Percentiles rank a stretch among this genome's conserved stretches.
These are phyloP conservation scores for Cryptococcus maquisensis DNA, from an alignment of 1,284 basidiomycete species.

Conservation along the genomic window DNA sequence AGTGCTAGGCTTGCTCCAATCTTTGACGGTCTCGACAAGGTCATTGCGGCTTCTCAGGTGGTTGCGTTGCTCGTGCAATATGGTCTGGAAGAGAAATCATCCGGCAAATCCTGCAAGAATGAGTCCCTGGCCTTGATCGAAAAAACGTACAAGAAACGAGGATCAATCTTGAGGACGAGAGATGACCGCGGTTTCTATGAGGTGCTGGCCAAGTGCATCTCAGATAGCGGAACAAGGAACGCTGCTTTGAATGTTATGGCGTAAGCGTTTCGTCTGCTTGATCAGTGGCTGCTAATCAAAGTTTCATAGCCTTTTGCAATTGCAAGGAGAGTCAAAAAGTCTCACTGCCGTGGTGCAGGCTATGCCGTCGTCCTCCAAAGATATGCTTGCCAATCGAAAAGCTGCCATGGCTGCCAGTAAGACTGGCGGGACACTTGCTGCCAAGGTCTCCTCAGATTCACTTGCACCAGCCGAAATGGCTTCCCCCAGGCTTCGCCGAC, in stretches of 20 bases:
- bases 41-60: constrained; percentile 53
- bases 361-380: constrained; percentile 37
- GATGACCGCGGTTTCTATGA: constrained; percentile 44
- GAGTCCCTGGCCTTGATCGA: constrained; percentile 43
- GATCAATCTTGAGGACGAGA: constrained; percentile 36
- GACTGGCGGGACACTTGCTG: constrained; percentile 11
- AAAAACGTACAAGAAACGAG: constrained; percentile 42
- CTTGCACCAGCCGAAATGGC: background rate
- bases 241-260: constrained; percentile 46
- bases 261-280: constrained; percentile 22
- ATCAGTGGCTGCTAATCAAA: background rate
- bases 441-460: constrained; percentile 16
- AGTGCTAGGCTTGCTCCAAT: constrained; percentile 50
- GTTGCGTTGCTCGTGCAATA: constrained; percentile 82
- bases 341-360: constrained; percentile 35
- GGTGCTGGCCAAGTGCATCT: constrained; percentile 58
- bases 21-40: constrained; percentile 50
- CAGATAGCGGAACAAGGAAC: constrained; percentile 42
- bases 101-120: constrained; percentile 46
- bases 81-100: constrained; percentile 44
- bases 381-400: constrained; percentile 45
- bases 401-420: constrained; percentile 38
- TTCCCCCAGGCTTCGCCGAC: constrained; percentile 3
- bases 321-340: constrained; percentile 38
- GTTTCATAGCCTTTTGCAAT: constrained; percentile 30